Base-by-base conservation (phyloP, 345 rosid genomes). In the Clarkia xantiana region DNA sequence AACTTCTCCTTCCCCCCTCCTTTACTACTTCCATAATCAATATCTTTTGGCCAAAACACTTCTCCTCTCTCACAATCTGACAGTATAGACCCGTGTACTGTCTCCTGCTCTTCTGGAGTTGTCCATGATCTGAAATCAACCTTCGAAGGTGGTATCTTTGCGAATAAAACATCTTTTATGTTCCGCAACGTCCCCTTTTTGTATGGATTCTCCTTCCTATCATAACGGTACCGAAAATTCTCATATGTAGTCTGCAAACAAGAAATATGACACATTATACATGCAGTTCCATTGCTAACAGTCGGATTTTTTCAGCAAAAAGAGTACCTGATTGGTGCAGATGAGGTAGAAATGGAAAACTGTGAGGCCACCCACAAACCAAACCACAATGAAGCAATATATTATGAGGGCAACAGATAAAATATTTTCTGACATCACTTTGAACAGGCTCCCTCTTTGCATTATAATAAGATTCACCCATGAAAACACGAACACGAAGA, bases 351-450 rank as follows among this genome's bases (percentile, higher is more conserved):
- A 51, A 59, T 85, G 91, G 62, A 85, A 79, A 42, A 74, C 67
- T 11, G 91, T 82, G 22, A 82, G 85, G 1, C 95, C 91, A 8
- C 95, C 95, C 1, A 82, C 91, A 47, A 85, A 85, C 87, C 87
- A 82, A 44, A 79, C 70, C 7, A 72, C 70, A 4, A 75, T 53
- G 54, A 77, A 77, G 77, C 81, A 77, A 45, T 80, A 80, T 6
- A 66, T 47, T 36, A 74, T 70, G 41, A 80, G 76, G 45, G 20
- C 36, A n/a, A 77, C 53, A 1, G 81, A 85, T 3, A 74, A 6
- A 4, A 69, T 9, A 54, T 82, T 91, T 0, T 34, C 48, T 2
- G 65, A 46, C 68, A 85, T 55, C 23, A 47, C 54, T 48, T 53
- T 54, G 68, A 60, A 65, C 39, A 72, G 40, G 29, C 25, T 54